phyloP scores from a whole-genome alignment of 495 filamentous ascomycete genomes.

The Aspergillus coremiiformis region DNA sequence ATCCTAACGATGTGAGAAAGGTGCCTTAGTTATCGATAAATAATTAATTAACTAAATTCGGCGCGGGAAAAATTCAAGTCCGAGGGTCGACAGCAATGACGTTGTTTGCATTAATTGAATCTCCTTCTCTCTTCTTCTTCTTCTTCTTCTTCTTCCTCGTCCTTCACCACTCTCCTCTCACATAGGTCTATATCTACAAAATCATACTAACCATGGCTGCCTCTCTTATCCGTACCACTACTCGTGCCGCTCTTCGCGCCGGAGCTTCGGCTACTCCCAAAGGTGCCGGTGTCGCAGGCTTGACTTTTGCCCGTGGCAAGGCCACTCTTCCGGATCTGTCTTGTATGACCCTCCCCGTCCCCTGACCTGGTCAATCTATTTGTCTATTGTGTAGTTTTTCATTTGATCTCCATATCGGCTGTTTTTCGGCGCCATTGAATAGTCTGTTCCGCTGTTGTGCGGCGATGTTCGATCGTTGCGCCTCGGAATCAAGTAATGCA shows the following conservation, averaged over 20 bases:
- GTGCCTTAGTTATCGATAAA: background rate
- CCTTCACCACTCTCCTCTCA: background rate
- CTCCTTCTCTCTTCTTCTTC: background rate
- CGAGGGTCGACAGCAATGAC: slow-evolving; percentile 1
- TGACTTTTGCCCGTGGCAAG: slow-evolving; percentile 75
- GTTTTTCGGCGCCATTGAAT: background rate
- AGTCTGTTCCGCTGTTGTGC: background rate
- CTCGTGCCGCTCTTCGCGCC: slow-evolving; percentile 50
- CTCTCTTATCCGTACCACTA: slow-evolving; percentile 44
- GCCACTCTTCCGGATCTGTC: slow-evolving; percentile 90
- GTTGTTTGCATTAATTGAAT: slow-evolving; percentile 11
- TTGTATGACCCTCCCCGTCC: slow-evolving; percentile 49
- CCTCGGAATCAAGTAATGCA: background rate
- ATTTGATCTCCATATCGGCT: background rate
- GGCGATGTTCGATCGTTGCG: background rate
- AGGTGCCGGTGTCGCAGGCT: slow-evolving; percentile 54
- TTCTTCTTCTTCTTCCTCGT: background rate
- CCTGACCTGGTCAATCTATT: background rate
- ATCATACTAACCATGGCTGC: slow-evolving; percentile 43
- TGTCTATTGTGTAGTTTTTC: background rate
- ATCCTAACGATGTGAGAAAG: background rate
- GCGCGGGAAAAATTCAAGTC: slow-evolving; percentile 15
- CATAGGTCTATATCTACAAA: too few relatives aligned
- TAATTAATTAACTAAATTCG: too few relatives aligned
- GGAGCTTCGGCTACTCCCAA: slow-evolving; percentile 42